Conservation (phyloP, 2,329 filamentous ascomycete species). For the Saccharata proteae region DNA sequence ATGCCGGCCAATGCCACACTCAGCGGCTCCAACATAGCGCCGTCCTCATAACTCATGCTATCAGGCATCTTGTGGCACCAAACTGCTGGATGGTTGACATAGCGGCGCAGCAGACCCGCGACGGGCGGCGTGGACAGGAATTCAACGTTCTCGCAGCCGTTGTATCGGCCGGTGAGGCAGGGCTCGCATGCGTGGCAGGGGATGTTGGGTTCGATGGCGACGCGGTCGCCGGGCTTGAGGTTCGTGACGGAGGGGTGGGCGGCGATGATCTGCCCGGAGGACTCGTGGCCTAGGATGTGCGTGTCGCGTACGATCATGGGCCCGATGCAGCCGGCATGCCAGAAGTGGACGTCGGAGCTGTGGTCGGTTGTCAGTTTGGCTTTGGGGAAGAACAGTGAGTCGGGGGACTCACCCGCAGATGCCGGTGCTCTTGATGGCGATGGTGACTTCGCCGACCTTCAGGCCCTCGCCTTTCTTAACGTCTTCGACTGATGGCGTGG, state of each 20-base stretch:
- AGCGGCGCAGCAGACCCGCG: constrained; percentile 73
- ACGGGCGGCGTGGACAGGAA: constrained; percentile 90
- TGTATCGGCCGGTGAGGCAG: constrained; percentile 86
- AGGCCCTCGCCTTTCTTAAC: constrained; percentile 57
- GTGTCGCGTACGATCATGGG: constrained; percentile 85
- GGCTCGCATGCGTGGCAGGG: constrained; percentile 86
- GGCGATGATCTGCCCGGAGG: constrained; percentile 68
- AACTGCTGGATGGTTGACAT: constrained; percentile 85
- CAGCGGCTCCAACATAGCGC: constrained; percentile 80
- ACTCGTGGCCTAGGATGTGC: constrained; percentile 92
- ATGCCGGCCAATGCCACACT: constrained; percentile 81
- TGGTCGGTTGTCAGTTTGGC: constrained; percentile 5
- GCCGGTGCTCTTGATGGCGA: constrained; percentile 86
- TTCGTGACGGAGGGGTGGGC: constrained; percentile 67
- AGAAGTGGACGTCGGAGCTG: constrained; percentile 93
- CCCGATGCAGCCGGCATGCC: constrained; percentile 89
- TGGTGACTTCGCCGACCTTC: constrained; percentile 70
- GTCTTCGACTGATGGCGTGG: constrained; percentile 63
- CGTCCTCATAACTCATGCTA: constrained; percentile 77
- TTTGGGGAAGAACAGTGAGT: background rate
- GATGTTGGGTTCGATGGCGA: constrained; percentile 88
- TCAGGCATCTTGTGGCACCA: constrained; percentile 96
- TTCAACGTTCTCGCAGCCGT: constrained; percentile 74
- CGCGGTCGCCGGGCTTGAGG: constrained; percentile 75
- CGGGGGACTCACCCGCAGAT: constrained; percentile 68